Percentiles rank a stretch among this genome's conserved stretches.
Conservation (phyloP, 129 eudicot species). For the Artemisia argyi region DNA sequence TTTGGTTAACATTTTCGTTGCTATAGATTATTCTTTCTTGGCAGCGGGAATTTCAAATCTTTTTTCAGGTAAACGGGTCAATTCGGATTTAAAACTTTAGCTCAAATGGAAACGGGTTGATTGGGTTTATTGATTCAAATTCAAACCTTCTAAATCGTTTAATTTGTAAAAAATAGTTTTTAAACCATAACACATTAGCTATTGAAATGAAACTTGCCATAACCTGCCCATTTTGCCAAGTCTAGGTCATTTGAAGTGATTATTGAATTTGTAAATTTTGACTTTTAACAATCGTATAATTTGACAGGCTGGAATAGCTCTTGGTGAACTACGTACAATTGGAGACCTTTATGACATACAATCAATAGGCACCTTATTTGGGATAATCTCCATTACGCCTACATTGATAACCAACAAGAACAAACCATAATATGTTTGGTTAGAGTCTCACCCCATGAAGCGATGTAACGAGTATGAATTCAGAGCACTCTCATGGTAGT, state of each 20-base stretch:
- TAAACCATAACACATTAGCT: neutral
- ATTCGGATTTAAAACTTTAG: too few species aligned
- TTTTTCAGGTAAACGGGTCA: too few species aligned
- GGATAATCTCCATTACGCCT: constrained; percentile 66
- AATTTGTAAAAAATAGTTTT: neutral
- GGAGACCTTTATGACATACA: constrained; percentile 89
- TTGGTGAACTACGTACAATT: constrained; percentile 78
- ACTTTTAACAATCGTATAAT: neutral
- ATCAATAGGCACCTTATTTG: constrained; percentile 81
- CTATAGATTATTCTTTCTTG: too few species aligned
- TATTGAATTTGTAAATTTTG: too few species aligned
- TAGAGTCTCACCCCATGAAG: neutral
- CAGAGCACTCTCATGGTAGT: constrained; percentile 19
- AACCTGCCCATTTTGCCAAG: too few species aligned
- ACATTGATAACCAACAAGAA: constrained; percentile 66
- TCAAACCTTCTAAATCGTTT: too few species aligned
- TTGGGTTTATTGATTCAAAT: too few species aligned
- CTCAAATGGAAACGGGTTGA: too few species aligned
- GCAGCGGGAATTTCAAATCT: too few species aligned
- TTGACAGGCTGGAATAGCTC: constrained; percentile 92
- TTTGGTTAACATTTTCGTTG: too few species aligned
- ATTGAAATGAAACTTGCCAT: too few species aligned
- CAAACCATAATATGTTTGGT: constrained; percentile 33
- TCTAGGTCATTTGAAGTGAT: too few species aligned
- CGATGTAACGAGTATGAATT: constrained; percentile 1